These are phyloP conservation scores for Pythium apleroticum DNA, from an alignment of 352 stramenopile genomes.

Conservation along the genomic window DNA sequence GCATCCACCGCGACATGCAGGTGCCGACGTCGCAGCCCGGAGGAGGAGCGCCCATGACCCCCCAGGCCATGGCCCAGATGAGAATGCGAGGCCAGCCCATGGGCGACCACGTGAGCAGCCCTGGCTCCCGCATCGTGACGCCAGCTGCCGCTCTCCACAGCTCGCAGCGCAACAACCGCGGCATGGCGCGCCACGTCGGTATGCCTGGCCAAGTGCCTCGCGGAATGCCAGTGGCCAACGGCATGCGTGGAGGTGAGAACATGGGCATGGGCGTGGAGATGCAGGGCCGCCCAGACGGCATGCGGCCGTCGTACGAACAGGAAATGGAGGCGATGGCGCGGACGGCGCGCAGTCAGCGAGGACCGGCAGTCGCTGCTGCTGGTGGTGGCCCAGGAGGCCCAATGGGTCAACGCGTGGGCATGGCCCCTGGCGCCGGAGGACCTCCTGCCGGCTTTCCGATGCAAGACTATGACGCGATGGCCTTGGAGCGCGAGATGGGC, in stretches of 20 bases:
- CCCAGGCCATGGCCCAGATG: conserved; percentile 24
- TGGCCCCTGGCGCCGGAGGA: neutral
- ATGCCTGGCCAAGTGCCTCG: neutral
- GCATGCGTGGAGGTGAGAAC: neutral
- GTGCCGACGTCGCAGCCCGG: conserved; percentile 5
- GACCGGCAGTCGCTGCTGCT: neutral
- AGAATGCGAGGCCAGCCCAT: conserved; percentile 9
- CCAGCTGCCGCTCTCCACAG: conserved; percentile 24
- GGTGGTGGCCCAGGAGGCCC: neutral
- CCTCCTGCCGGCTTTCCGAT: conserved; percentile 10
- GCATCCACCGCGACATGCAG: conserved; percentile 44
- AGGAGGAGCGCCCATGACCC: conserved; percentile 10
- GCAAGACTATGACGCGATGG: conserved; percentile 23
- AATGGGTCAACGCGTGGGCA: neutral
- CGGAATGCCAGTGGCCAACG: neutral
- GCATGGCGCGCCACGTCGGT: conserved; percentile 3
- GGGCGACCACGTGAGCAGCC: conserved; percentile 17
- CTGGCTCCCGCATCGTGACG: conserved; percentile 30
- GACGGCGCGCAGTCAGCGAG: neutral
- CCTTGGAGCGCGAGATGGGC: conserved; percentile 14
- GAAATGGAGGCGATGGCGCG: conserved; percentile 2
- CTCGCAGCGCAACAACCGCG: conserved; percentile 10
- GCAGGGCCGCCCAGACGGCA: neutral
- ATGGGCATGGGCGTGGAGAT: conserved; percentile 1
- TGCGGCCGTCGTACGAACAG: conserved; percentile 2